Evolutionary conservation across 352 stramenopile species (phyloP).

Genomic region (Pythium grandisporangium): DNA sequence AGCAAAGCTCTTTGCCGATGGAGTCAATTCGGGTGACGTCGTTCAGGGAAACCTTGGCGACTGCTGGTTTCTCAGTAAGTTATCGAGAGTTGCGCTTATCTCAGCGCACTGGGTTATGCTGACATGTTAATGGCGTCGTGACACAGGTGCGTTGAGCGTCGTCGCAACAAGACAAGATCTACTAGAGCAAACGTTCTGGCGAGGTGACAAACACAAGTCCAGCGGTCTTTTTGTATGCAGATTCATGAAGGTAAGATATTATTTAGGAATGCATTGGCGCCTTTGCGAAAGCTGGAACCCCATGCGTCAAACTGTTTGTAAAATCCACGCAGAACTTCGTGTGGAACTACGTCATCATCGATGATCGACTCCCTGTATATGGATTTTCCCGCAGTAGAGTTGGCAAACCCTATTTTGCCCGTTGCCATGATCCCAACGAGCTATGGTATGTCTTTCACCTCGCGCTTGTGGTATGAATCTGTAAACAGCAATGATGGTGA

Average conservation of each 20-base stretch:
- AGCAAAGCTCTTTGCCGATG: conserved; percentile 70
- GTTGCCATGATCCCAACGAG: conserved; percentile 79
- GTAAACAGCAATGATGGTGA: no score
- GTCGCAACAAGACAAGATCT: conserved; percentile 76
- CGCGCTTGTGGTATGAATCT: no score
- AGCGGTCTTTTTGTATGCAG: conserved; percentile 85
- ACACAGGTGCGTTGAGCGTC: conserved; percentile 73
- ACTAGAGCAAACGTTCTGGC: conserved; percentile 78
- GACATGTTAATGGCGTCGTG: no score
- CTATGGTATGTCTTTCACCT: conserved; percentile 73
- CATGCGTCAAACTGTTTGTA: no score
- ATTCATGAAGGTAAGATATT: conserved; percentile 89
- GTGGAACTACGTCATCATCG: conserved; percentile 90
- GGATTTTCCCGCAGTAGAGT: conserved; percentile 69
- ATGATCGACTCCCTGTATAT: conserved; percentile 83
- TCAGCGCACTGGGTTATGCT: not conserved
- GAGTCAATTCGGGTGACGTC: conserved; percentile 71
- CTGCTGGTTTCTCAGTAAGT: conserved; percentile 89
- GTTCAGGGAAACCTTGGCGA: conserved; percentile 87
- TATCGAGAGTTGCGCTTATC: no score
- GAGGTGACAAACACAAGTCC: conserved; percentile 49
- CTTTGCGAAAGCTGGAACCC: no score
- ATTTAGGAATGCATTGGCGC: no score
- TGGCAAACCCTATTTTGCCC: conserved; percentile 79
- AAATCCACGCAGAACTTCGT: conserved; percentile 57